Conservation (phyloP, 805 yeast genomes). For the Peterozyma xylosa region DNA sequence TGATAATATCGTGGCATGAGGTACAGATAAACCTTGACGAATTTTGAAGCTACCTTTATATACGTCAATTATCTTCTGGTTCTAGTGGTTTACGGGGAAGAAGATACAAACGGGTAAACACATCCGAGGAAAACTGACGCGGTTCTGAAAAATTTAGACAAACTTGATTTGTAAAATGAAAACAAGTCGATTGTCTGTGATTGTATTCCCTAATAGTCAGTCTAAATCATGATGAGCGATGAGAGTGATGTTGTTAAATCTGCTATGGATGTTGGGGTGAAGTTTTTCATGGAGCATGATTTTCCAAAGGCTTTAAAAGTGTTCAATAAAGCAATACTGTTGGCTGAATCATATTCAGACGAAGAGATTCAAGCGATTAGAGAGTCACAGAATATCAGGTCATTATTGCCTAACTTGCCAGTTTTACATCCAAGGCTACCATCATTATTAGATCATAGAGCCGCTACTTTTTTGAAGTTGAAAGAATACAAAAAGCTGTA, state of each 20-base stretch:
- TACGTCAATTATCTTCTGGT: too few relatives aligned
- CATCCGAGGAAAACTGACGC: too few relatives aligned
- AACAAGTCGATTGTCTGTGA: too few relatives aligned
- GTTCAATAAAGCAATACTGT: conserved; percentile 5
- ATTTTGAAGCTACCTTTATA: too few relatives aligned
- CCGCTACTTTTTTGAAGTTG: conserved; percentile 41
- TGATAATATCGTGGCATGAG: too few relatives aligned
- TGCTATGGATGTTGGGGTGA: conserved; percentile 5
- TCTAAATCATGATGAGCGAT: too few relatives aligned
- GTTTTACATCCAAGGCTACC: conserved; percentile 3
- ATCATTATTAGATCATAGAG: conserved; percentile 31
- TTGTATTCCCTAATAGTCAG: too few relatives aligned
- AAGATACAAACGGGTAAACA: too few relatives aligned
- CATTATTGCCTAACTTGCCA: not conserved
- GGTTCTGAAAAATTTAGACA: too few relatives aligned
- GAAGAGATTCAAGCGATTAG: not conserved
- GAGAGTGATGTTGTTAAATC: conserved; percentile 1
- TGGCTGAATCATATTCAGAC: conserved; percentile 1
- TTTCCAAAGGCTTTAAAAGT: conserved; percentile 6
- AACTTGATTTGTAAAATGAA: too few relatives aligned
- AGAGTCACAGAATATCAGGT: not conserved
- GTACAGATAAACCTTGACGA: too few relatives aligned
- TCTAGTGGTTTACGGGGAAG: too few relatives aligned
- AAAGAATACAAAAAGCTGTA: conserved; percentile 23
- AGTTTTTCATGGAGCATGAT: conserved; percentile 2